phyloP scores from a whole-genome alignment of 2,329 filamentous ascomycete species.

The Blastomyces emzantsi region DNA sequence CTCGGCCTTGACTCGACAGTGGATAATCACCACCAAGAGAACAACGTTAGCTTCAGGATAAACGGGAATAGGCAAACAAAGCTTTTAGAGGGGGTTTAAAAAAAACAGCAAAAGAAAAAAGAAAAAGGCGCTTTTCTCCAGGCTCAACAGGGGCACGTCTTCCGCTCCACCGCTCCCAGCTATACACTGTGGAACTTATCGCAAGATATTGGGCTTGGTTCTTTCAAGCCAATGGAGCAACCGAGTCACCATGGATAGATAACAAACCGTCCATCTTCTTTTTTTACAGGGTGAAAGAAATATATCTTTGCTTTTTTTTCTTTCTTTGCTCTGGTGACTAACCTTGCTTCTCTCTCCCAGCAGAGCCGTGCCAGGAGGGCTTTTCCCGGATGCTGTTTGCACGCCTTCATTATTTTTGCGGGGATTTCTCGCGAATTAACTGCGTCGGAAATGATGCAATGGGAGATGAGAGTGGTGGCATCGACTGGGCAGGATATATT shows the following conservation, averaged over 20 bases:
- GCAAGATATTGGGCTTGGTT: not conserved
- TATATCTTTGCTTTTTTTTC: conserved; percentile 4
- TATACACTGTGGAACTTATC: not conserved
- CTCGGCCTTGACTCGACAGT: not conserved
- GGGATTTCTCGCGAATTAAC: conserved; percentile 11
- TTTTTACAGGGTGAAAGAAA: not conserved
- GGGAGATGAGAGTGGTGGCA: conserved; percentile 12
- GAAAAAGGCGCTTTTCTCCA: not conserved
- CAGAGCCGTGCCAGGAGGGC: conserved; percentile 15
- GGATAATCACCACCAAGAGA: conserved; percentile 1
- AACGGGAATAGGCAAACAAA: not conserved
- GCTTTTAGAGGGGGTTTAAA: not conserved
- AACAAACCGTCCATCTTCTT: not conserved
- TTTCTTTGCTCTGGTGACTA: not conserved
- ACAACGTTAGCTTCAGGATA: conserved; percentile 5
- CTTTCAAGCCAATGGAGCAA: not conserved
- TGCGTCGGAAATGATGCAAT: conserved; percentile 15
- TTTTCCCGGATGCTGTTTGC: conserved; percentile 1
- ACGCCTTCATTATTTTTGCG: conserved; percentile 1
- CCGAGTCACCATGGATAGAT: not conserved
- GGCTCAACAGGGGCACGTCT: not conserved
- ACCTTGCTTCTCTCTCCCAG: conserved; percentile 11
- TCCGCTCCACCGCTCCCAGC: not conserved
- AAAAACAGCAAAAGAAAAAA: not conserved
- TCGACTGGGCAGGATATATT: conserved; percentile 5